Evolutionary conservation across 805 yeast species (phyloP), one percentile per base, ranked within the genome.

Genomic region (Cyberlindnera galapagoensis): DNA sequence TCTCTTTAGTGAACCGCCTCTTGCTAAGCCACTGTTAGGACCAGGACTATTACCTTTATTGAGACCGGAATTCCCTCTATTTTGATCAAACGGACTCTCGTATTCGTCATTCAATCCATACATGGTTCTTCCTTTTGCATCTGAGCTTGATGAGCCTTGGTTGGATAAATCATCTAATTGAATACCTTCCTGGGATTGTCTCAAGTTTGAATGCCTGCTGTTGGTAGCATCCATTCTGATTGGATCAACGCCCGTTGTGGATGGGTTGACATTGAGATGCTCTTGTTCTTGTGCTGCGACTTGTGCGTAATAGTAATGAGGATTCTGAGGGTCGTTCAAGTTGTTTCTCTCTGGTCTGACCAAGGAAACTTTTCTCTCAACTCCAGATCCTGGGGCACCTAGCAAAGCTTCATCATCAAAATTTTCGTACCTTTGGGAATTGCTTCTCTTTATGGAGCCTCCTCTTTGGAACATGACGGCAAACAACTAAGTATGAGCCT

Each of bases 301-400:
- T 45, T 80, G 86, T 10, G 82, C 70, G 56, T 85, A 86, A 56
- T 82, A 86, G 57, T 67, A 82, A 36, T 79, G 74, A 3, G 90
- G 92, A 52, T 83, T 82, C 33, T 68, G 69, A n/a, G 72, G 75
- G 46, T 75, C 67, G 41, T 75, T 69, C 33, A 71, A 51, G 29
- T 76, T 60, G 24, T 81, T 76, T 44, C 97, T 73, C 51, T 90
- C 97, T 4, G 94, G 94, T 40, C 85, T 71, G 20, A 90, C 81
- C 40, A 90, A 63, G 1, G 96, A 82, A 44, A 74, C 67, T 53
- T 80, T 83, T 35, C 49, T 56, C 47, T 51, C 62, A 29, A 41
- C 48, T 29, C 33, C 56, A 2, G 50, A 40, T 4, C 38, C 24
- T 9, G 36, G 17, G 8, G 39, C 24, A 7, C 50, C 55, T 22